A percentile compares a stretch with the other conserved stretches of the same genome.
Conservation (phyloP, 2,329 filamentous ascomycete species). For the Beauveria pseudobassiana region DNA sequence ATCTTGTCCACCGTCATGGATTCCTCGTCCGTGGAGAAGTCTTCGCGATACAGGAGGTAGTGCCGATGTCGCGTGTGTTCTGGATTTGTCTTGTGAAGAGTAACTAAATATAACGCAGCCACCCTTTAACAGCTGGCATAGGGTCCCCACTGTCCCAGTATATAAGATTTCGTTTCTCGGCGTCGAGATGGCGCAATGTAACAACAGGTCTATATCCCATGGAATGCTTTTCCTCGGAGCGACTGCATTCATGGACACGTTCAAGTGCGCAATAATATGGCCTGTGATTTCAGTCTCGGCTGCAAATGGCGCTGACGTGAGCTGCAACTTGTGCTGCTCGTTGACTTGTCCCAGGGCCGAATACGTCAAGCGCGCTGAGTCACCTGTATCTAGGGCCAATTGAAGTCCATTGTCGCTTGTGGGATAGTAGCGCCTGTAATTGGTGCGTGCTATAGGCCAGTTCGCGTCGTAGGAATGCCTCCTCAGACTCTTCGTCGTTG, state of each 20-base stretch:
- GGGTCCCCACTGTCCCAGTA: conserved; percentile 59
- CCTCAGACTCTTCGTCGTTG: not conserved
- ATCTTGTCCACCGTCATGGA: conserved; percentile 48
- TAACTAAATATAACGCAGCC: conserved; percentile 46
- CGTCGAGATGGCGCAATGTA: conserved; percentile 51
- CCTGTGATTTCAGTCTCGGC: conserved; percentile 61
- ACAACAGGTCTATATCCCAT: conserved; percentile 54
- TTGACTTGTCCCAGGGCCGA: not conserved
- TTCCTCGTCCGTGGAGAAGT: conserved; percentile 47
- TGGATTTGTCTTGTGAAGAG: conserved; percentile 46
- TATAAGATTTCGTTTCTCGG: conserved; percentile 52
- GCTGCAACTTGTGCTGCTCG: conserved; percentile 34
- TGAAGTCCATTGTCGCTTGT: not conserved
- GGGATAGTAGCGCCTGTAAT: conserved; percentile 42
- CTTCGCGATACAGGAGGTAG: conserved; percentile 47
- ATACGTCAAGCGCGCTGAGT: not conserved
- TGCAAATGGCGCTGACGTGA: conserved; percentile 50
- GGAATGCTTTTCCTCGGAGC: conserved; percentile 32
- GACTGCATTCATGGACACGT: conserved; percentile 50
- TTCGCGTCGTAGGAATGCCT: conserved; percentile 45
- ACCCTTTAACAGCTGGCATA: conserved; percentile 56
- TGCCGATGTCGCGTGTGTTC: conserved; percentile 29
- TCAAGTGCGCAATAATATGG: conserved; percentile 56
- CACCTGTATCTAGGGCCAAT: not conserved
- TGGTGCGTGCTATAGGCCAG: conserved; percentile 61